These are phyloP conservation scores for Puccinellia tenuiflora DNA, from an alignment of 176 grass and related monocot genomes.

Conservation along the genomic window DNA sequence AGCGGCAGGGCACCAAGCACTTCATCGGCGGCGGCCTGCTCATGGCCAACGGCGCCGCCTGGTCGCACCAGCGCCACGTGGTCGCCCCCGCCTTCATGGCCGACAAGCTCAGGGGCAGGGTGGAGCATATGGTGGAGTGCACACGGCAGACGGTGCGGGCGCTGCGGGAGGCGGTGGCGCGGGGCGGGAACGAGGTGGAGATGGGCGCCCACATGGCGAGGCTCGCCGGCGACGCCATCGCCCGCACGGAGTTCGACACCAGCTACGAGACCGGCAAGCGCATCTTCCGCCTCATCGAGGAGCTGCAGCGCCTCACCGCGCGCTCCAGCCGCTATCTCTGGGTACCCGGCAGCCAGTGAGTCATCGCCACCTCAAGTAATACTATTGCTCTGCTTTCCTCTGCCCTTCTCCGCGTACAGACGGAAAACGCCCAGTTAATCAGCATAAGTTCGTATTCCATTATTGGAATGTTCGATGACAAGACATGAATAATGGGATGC, in stretches of 20 bases:
- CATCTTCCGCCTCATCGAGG: slow-evolving; percentile 65
- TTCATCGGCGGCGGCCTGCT: slow-evolving; percentile 82
- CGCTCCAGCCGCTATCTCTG: slow-evolving; percentile 73
- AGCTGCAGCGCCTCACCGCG: slow-evolving; percentile 62
- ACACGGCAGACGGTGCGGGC: slow-evolving; percentile 38
- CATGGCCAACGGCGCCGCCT: slow-evolving; percentile 82
- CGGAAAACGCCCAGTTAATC: not conserved
- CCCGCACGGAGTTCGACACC: slow-evolving; percentile 78
- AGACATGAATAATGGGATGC: too few relatives aligned
- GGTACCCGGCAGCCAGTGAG: slow-evolving; percentile 84
- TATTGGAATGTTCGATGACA: not conserved
- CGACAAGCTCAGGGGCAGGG: slow-evolving; percentile 58
- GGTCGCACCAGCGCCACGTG: slow-evolving; percentile 85
- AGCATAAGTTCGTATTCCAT: not conserved
- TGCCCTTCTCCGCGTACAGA: not conserved
- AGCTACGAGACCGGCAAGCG: slow-evolving; percentile 76
- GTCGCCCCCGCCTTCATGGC: slow-evolving; percentile 46
- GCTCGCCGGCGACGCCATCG: slow-evolving; percentile 77
- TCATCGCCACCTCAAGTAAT: not conserved
- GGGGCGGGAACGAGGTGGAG: slow-evolving; percentile 63
- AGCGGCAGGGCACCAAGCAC: slow-evolving; percentile 64
- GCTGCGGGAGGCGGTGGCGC: slow-evolving; percentile 39
- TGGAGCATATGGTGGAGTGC: slow-evolving; percentile 85
- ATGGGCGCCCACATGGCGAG: slow-evolving; percentile 63
- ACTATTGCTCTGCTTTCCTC: not conserved